These are phyloP conservation scores for Xylaria palmicola DNA, from an alignment of 495 filamentous ascomycete genomes.

Conservation along the genomic window DNA sequence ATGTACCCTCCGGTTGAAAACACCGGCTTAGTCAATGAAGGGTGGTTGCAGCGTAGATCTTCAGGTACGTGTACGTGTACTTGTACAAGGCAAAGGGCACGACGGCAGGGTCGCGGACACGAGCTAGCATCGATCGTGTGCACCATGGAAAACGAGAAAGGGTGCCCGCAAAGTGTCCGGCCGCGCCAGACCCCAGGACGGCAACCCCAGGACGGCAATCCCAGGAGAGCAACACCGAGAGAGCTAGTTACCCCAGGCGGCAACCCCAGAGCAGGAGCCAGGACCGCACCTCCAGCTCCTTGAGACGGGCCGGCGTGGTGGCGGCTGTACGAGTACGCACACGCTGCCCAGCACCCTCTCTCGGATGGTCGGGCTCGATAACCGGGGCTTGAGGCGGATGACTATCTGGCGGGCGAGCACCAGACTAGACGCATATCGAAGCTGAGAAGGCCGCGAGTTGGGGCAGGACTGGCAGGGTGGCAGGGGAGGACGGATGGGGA, in stretches of 20 bases:
- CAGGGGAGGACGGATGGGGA: background rate
- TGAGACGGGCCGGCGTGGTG: background rate
- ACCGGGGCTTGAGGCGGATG: slow-evolving; percentile 8
- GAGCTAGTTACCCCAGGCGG: too few relatives aligned
- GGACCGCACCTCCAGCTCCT: too few relatives aligned
- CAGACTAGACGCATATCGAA: slow-evolving; percentile 7
- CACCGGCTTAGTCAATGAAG: slow-evolving; percentile 16
- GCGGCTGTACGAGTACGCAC: background rate
- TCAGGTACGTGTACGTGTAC: too few relatives aligned
- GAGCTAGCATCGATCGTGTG: background rate
- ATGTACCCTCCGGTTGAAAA: slow-evolving; percentile 4
- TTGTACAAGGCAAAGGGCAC: slow-evolving; percentile 25
- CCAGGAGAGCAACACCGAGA: too few relatives aligned
- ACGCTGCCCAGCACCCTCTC: background rate
- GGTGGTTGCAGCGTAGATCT: slow-evolving; percentile 32
- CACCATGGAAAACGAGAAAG: background rate
- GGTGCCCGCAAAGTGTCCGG: background rate
- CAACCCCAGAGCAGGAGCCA: too few relatives aligned
- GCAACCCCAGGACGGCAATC: too few relatives aligned
- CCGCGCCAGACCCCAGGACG: background rate
- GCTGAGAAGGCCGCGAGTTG: slow-evolving; percentile 2
- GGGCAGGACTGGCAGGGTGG: background rate
- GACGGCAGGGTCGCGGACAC: slow-evolving; percentile 12
- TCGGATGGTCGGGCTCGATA: slow-evolving; percentile 9
- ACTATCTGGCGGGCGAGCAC: too few relatives aligned